These are phyloP conservation scores for Termitomyces sp. DNA, from an alignment of 768 basidiomycete genomes.

Conservation along the genomic window DNA sequence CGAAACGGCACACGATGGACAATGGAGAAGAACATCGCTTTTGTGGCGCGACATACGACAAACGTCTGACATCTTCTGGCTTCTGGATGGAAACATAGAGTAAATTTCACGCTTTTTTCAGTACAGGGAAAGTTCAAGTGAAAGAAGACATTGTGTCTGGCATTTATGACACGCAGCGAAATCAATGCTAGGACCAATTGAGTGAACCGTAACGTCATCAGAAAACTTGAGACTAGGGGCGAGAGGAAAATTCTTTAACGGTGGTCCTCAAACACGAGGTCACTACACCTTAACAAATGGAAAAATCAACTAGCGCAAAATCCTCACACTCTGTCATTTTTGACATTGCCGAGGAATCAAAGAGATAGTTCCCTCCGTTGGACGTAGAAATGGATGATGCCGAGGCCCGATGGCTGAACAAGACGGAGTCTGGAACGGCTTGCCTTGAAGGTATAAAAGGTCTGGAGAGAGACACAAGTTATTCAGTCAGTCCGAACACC, in stretches of 20 bases:
- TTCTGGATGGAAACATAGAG: background rate
- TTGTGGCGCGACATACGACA: background rate
- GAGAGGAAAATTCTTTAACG: too few relatives aligned
- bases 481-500: conserved; percentile 11
- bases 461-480: background rate
- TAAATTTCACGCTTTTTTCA: background rate
- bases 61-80: too few relatives aligned
- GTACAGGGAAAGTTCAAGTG: background rate
- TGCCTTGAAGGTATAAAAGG: conserved; percentile 3
- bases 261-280: background rate
- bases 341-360: background rate
- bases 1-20: too few relatives aligned
- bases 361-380: background rate
- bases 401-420: background rate
- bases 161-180: too few relatives aligned
- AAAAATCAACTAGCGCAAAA: background rate
- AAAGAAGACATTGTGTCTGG: background rate
- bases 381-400: background rate
- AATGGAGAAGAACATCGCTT: background rate
- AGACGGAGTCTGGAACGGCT: background rate
- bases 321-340: conserved; percentile 3
- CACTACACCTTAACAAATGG: background rate
- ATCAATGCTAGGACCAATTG: too few relatives aligned
- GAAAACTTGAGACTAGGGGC: background rate
- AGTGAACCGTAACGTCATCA: too few relatives aligned